A percentile compares a stretch with the other conserved stretches of the same genome.
phyloP scores from a whole-genome alignment of 768 basidiomycete species.

The Leccinum ochraceum region DNA sequence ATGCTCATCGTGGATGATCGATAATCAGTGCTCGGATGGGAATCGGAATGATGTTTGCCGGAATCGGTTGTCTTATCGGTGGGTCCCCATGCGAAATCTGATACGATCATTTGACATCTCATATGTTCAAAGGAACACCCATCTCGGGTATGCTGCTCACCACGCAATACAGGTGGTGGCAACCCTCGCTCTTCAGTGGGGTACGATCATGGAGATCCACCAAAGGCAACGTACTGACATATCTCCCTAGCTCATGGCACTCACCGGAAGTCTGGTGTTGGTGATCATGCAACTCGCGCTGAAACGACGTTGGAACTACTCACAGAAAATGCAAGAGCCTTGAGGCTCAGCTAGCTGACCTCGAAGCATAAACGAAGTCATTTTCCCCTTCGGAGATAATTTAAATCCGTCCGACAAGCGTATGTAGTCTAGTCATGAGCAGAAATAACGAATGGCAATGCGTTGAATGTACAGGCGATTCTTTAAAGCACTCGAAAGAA shows the following conservation, averaged over 20 bases:
- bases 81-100: conserved; percentile 8
- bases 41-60: conserved; percentile 7
- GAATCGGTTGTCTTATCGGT: conserved; percentile 22
- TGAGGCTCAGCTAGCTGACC: not conserved
- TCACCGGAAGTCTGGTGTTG: conserved; percentile 8
- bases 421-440: too few relatives aligned
- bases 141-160: conserved; percentile 57
- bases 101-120: not conserved
- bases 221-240: not conserved
- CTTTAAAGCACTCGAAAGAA: too few relatives aligned
- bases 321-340: not conserved
- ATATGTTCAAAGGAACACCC: conserved; percentile 44
- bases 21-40: not conserved
- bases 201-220: conserved; percentile 14
- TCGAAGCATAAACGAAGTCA: not conserved
- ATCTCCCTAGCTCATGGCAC: conserved; percentile 8
- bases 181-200: conserved; percentile 53
- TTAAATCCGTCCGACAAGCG: too few relatives aligned
- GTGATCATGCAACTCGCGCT: conserved; percentile 10
- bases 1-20: not conserved
- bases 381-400: not conserved
- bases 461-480: conserved; percentile 3
- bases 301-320: conserved; percentile 3
- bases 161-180: conserved; percentile 54
- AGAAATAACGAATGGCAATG: too few relatives aligned